Percentiles rank a stretch among this genome's conserved stretches.
These are phyloP conservation scores for Emmonsiellopsis sp. DNA, from an alignment of 2,329 filamentous ascomycete species.

Conservation along the genomic window DNA sequence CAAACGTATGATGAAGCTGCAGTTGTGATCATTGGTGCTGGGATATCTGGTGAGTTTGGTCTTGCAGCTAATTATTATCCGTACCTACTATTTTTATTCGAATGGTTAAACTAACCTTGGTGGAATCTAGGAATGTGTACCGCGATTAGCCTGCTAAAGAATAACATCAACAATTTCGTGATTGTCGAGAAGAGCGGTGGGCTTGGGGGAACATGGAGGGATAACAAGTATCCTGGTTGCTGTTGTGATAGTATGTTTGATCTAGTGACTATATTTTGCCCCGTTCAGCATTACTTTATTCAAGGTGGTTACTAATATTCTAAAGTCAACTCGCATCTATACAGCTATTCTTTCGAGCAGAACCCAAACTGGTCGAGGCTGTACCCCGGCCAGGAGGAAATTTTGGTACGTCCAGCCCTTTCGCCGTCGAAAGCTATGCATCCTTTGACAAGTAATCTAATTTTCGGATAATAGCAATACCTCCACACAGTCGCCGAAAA, in stretches of 20 bases:
- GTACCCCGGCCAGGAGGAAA: constrained; percentile 53
- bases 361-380: constrained; percentile 49
- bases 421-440: neutral
- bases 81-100: neutral
- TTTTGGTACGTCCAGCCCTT: constrained; percentile 30
- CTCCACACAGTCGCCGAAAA: constrained; percentile 44
- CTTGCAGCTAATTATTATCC: neutral
- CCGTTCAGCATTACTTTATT: neutral
- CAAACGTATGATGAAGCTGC: constrained; percentile 43
- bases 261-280: neutral
- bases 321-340: constrained; percentile 44
- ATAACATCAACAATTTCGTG: constrained; percentile 41
- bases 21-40: constrained; percentile 50
- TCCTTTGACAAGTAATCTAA: neutral
- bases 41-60: constrained; percentile 37
- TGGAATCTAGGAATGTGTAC: constrained; percentile 40
- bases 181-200: constrained; percentile 48
- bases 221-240: constrained; percentile 49
- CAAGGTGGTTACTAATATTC: constrained; percentile 15
- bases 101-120: neutral
- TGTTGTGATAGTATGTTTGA: constrained; percentile 39
- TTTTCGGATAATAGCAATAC: constrained; percentile 31
- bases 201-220: constrained; percentile 46
- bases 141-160: constrained; percentile 49
- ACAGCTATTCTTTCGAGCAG: constrained; percentile 53